phyloP scores from a whole-genome alignment of 331 rosid species.

The Acacia concinna region DNA sequence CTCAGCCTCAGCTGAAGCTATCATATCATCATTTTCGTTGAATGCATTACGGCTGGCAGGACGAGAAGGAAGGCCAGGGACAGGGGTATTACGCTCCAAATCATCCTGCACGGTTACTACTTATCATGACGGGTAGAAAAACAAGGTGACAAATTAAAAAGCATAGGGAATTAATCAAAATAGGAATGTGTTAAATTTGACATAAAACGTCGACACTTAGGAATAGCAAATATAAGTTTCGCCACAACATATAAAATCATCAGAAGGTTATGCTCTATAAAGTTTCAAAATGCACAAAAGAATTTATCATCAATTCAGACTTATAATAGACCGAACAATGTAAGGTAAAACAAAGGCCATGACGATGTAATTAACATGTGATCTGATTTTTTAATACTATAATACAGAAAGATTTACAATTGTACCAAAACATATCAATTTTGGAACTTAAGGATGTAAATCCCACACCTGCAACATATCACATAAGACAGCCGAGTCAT shows the following conservation, averaged over 20 bases:
- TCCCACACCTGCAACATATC: neutral
- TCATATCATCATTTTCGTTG: slow-evolving; percentile 55
- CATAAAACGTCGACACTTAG: neutral
- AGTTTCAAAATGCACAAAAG: neutral
- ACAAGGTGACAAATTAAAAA: neutral
- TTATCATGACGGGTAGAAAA: slow-evolving; percentile 8
- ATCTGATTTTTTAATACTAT: neutral
- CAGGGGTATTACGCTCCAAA: slow-evolving; percentile 59
- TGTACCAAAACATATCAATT: neutral
- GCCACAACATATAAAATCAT: neutral
- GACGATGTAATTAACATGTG: neutral
- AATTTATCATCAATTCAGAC: neutral
- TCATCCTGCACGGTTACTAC: slow-evolving; percentile 67
- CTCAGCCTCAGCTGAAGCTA: slow-evolving; percentile 67
- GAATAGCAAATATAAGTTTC: neutral
- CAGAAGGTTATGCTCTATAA: neutral
- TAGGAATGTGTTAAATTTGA: neutral
- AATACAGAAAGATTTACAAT: neutral
- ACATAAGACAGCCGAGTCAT: neutral
- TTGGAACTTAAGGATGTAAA: neutral
- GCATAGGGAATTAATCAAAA: neutral
- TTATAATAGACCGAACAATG: neutral
- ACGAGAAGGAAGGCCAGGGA: slow-evolving; percentile 72
- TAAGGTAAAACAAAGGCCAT: neutral
- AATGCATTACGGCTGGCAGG: slow-evolving; percentile 82